Conservation (phyloP, 495 filamentous ascomycete genomes). For the Penicillium ucsense region DNA sequence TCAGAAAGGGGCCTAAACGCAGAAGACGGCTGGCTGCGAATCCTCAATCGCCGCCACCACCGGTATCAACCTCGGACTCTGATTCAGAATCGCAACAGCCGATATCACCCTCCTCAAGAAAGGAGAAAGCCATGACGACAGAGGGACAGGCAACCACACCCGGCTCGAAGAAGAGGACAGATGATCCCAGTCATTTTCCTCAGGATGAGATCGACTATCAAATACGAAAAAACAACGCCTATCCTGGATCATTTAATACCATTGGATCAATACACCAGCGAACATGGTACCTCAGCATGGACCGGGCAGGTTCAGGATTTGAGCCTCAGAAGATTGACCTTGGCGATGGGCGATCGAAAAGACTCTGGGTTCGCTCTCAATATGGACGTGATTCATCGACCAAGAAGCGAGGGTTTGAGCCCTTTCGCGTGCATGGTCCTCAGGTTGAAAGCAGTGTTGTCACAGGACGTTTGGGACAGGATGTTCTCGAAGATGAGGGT, state of each 20-base stretch:
- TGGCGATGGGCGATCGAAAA: conserved; percentile 4
- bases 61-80: conserved; percentile 14
- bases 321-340: conserved; percentile 7
- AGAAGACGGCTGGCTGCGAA: conserved; percentile 3
- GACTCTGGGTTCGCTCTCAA: conserved; percentile 11
- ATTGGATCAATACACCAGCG: conserved; percentile 57
- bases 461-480: conserved; percentile 45
- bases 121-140: not conserved
- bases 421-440: conserved; percentile 50
- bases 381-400: not conserved
- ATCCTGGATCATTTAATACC: conserved; percentile 50
- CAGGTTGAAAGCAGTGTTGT: conserved; percentile 53
- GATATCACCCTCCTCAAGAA: not conserved
- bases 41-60: not conserved
- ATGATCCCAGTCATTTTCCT: conserved; percentile 3
- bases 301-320: conserved; percentile 47
- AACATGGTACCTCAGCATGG: conserved; percentile 51
- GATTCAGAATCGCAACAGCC: not conserved
- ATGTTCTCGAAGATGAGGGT: conserved; percentile 50
- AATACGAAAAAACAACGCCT: conserved; percentile 54
- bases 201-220: conserved; percentile 26
- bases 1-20: conserved; percentile 20
- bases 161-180: not conserved
- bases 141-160: not conserved
- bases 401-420: conserved; percentile 29